These are phyloP conservation scores for Talaromyces liani DNA, from an alignment of 495 filamentous ascomycete species.

Conservation along the genomic window DNA sequence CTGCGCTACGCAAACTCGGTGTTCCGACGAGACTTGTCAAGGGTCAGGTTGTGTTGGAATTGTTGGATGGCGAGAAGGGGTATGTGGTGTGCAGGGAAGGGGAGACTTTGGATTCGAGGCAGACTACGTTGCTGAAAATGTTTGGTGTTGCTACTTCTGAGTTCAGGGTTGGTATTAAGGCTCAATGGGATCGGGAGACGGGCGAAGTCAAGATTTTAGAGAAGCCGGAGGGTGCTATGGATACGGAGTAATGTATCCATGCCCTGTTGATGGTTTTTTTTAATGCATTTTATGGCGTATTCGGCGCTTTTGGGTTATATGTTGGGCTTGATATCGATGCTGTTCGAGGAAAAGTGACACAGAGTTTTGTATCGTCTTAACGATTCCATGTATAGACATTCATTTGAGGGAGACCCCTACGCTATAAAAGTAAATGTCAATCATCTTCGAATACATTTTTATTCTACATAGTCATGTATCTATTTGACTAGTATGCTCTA, in stretches of 20 bases:
- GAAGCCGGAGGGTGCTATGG: slow-evolving; percentile 29
- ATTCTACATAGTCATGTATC: background rate
- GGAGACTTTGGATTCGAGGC: slow-evolving; percentile 72
- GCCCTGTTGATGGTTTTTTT: slow-evolving; percentile 11
- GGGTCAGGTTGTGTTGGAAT: slow-evolving; percentile 77
- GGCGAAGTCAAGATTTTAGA: slow-evolving; percentile 36
- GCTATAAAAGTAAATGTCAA: background rate
- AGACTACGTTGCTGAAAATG: slow-evolving; percentile 89
- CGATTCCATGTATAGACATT: background rate
- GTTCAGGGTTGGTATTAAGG: slow-evolving; percentile 72
- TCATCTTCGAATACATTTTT: background rate
- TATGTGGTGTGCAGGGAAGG: slow-evolving; percentile 79
- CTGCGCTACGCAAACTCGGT: slow-evolving; percentile 74
- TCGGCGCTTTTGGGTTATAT: background rate
- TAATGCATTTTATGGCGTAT: slow-evolving; percentile 3
- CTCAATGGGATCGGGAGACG: slow-evolving; percentile 41
- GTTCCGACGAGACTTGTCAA: slow-evolving; percentile 82
- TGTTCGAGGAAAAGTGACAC: background rate
- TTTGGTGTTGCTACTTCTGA: slow-evolving; percentile 85
- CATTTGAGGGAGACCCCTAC: background rate
- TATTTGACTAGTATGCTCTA: background rate
- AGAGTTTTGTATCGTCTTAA: background rate
- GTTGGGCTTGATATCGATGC: background rate
- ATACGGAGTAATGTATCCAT: slow-evolving; percentile 26
- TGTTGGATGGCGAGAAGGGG: slow-evolving; percentile 56